Conservation (phyloP, 2,329 filamentous ascomycete species). For the Colletotrichum musicola region DNA sequence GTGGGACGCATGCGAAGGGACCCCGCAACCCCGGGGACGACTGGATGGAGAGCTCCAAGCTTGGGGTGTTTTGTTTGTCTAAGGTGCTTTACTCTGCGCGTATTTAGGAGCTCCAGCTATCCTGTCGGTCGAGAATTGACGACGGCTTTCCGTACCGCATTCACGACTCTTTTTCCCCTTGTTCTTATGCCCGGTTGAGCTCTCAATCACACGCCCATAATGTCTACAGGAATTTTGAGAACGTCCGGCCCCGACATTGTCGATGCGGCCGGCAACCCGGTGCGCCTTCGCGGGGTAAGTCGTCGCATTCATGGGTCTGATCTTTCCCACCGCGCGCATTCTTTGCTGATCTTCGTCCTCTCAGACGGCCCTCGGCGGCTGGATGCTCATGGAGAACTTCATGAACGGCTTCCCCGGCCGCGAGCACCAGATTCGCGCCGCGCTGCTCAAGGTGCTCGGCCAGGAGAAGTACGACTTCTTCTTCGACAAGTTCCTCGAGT, state of each 20-base stretch:
- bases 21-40: not conserved
- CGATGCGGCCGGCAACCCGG: conserved; percentile 55
- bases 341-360: rapidly evolving
- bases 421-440: conserved; percentile 66
- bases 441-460: conserved; percentile 66
- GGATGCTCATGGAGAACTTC: conserved; percentile 69
- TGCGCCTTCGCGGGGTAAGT: conserved; percentile 56
- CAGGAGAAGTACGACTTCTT: conserved; percentile 70
- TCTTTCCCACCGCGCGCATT: too few species aligned
- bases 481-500: conserved; percentile 67
- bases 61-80: not conserved
- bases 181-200: not conserved
- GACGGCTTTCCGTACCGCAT: not conserved
- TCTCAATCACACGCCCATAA: not conserved
- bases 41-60: conserved; percentile 1
- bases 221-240: conserved; percentile 32
- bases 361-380: conserved; percentile 48
- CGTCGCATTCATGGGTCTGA: too few species aligned
- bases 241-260: conserved; percentile 51
- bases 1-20: conserved; percentile 14
- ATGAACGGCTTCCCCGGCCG: conserved; percentile 73
- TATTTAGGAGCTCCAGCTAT: conserved; percentile 24
- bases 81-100: not conserved
- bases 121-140: not conserved
- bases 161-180: not conserved